A percentile compares a stretch with the other conserved stretches of the same genome.
phyloP scores from a whole-genome alignment of 495 filamentous ascomycete genomes.

The Penicillium dipodomyicola region DNA sequence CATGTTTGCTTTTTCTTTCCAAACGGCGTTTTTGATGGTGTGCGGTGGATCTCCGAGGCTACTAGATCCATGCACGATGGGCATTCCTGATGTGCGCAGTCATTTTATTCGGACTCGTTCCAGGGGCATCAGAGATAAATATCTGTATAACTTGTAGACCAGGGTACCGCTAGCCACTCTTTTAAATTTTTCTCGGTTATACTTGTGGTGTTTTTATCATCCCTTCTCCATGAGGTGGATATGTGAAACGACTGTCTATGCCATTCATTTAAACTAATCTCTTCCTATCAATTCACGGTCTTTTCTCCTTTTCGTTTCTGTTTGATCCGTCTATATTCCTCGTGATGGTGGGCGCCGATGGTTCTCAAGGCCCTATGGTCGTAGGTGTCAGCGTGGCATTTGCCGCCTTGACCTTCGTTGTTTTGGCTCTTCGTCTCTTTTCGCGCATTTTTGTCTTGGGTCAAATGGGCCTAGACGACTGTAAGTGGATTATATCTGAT shows the following conservation, averaged over 20 bases:
- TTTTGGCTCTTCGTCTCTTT: constrained; percentile 37
- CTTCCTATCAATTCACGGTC: not conserved
- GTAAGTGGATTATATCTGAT: constrained; percentile 20
- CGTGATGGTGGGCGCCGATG: constrained; percentile 20
- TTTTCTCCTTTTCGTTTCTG: constrained; percentile 6
- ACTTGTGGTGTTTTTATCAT: not conserved
- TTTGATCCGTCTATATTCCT: not conserved
- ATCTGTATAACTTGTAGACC: constrained; percentile 7
- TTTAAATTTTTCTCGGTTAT: constrained; percentile 1
- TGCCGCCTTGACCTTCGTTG: constrained; percentile 34
- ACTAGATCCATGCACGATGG: constrained; percentile 13
- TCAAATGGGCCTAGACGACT: constrained; percentile 38
- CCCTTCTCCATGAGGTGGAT: not conserved
- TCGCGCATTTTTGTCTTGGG: constrained; percentile 35
- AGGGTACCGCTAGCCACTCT: constrained; percentile 1
- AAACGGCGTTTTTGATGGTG: not conserved
- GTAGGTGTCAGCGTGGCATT: constrained; percentile 35
- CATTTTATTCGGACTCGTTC: constrained; percentile 4
- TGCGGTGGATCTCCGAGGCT: constrained; percentile 12
- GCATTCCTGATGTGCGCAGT: constrained; percentile 5
- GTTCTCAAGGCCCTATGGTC: constrained; percentile 34
- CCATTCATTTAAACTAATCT: not conserved
- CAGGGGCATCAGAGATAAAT: constrained; percentile 2
- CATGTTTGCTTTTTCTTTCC: not conserved
- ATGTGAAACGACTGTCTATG: constrained; percentile 5